These are phyloP conservation scores for Ophiostoma australiae DNA, from an alignment of 2,329 filamentous ascomycete genomes.

Conservation along the genomic window DNA sequence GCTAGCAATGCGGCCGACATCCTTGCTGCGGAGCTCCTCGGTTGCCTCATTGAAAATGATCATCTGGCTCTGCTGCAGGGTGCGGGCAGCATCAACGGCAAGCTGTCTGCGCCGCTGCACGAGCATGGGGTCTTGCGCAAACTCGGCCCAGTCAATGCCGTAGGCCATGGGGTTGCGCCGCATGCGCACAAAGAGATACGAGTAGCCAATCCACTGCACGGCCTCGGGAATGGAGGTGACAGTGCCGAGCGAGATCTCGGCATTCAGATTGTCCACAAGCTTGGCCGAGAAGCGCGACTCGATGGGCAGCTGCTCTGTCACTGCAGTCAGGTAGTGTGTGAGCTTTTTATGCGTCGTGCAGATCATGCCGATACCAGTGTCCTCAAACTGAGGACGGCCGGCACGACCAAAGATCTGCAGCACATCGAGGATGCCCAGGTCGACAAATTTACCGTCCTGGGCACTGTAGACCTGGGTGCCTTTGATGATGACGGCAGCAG, in stretches of 20 bases:
- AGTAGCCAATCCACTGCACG: conserved; percentile 96
- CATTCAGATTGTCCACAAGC: conserved; percentile 93
- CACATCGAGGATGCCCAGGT: conserved; percentile 92
- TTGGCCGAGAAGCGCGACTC: conserved; percentile 94
- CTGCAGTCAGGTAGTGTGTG: conserved; percentile 81
- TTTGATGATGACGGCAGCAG: conserved; percentile 95
- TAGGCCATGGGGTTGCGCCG: conserved; percentile 84
- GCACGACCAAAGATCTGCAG: conserved; percentile 98
- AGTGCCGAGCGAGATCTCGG: conserved; percentile 87
- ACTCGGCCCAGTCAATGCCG: conserved; percentile 91
- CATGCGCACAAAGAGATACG: conserved; percentile 96
- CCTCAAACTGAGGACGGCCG: conserved; percentile 94
- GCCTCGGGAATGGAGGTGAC: conserved; percentile 92
- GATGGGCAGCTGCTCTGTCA: conserved; percentile 94
- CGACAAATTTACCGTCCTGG: conserved; percentile 93
- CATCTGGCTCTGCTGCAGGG: conserved; percentile 92
- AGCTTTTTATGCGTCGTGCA: conserved; percentile 94
- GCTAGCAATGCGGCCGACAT: conserved; percentile 92
- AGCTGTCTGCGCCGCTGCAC: conserved; percentile 81
- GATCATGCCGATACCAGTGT: conserved; percentile 96
- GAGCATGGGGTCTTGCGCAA: conserved; percentile 78
- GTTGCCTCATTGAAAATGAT: conserved; percentile 96
- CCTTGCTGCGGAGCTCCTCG: conserved; percentile 87
- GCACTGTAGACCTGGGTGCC: conserved; percentile 96
- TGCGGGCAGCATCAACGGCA: conserved; percentile 80